Percentiles rank a stretch among this genome's conserved stretches.
phyloP scores from a whole-genome alignment of 2,329 filamentous ascomycete species.

The Fusarium abutilonis region DNA sequence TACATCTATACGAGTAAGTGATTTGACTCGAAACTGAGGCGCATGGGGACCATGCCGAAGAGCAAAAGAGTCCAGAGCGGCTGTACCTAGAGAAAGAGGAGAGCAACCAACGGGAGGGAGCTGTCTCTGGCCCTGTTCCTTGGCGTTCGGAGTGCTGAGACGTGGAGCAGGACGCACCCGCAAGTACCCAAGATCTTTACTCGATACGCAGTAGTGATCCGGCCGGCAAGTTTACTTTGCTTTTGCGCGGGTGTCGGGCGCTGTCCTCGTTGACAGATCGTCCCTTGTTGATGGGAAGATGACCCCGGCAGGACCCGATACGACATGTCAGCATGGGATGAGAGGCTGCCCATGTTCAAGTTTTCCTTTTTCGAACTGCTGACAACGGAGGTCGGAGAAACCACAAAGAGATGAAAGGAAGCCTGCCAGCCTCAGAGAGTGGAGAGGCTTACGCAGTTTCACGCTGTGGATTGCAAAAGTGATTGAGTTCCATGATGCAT shows the following conservation, averaged over 20 bases:
- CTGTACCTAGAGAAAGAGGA: background rate
- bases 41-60: slow-evolving; percentile 14
- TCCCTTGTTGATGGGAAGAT: slow-evolving; percentile 16
- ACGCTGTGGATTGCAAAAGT: slow-evolving; percentile 6
- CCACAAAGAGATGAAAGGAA: slow-evolving; percentile 31
- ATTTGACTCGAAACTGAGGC: slow-evolving; percentile 14
- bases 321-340: slow-evolving; percentile 13
- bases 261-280: background rate
- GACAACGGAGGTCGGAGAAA: slow-evolving; percentile 2
- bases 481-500: slow-evolving; percentile 16
- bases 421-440: slow-evolving; percentile 4
- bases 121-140: slow-evolving; percentile 11
- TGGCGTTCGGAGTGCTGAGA: slow-evolving; percentile 28
- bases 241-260: too few species aligned
- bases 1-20: slow-evolving; percentile 27
- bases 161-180: slow-evolving; percentile 26
- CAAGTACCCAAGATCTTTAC: slow-evolving; percentile 6
- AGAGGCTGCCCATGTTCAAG: background rate
- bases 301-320: slow-evolving; percentile 21
- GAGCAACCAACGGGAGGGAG: slow-evolving; percentile 11
- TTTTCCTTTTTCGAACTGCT: slow-evolving; percentile 7
- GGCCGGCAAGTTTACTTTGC: too few species aligned
- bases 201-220: slow-evolving; percentile 14
- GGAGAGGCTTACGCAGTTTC: slow-evolving; percentile 14
- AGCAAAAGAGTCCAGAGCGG: slow-evolving; percentile 4